Base-by-base conservation (phyloP, 2,329 filamentous ascomycete species). In the Cladophialophora yegresii region DNA sequence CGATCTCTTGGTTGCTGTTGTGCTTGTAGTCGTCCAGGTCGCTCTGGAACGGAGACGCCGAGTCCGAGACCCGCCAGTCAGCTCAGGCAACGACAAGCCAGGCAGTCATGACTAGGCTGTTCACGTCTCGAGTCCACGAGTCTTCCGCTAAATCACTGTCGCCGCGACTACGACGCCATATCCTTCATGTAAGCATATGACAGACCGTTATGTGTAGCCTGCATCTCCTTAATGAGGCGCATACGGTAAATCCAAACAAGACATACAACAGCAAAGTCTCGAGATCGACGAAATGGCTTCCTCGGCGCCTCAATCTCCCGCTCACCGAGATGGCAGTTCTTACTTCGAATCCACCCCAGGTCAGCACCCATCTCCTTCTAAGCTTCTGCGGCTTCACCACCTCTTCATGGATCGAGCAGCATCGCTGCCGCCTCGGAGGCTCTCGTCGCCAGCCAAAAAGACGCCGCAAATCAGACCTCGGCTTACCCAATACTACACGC, bases 401-500 rank as follows among this genome's bases (percentile, higher is more conserved):
- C 26, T 66, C 30, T 56, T 55, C 23, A 50, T 62, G 22, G 64
- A 68, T 9, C 43, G 66, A 54, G 66, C 66, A 12, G 57, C 61
- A 22, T 68, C 66, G 6, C 36, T 66, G 22, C 63, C 66, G 43
- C 61, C 66, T 4, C 66, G 64, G 13, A 61, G 66, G 30, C 54
- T 64, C n/a, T 60, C 58, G 12, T 68, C 66, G 9, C 66, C 66
- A 2, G 53, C 40, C 13, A 63, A 63, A 28, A 64, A 64, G n/a
- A 36, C 40, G 23, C 49, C 62, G 26, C 63, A 62, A 36, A 64
- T 64, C 49, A 62, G 70, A 33, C 69, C 67, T 26, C 63, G 68
- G 40, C 47, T 71, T 26, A 64, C 67, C 51, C 82, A 88, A 66
- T 93, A 91, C 83, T 96, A 96, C 79, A 88, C 89, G 0, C 83